Evolutionary conservation across 371 early-diverging fungal species (phyloP), one percentile per base, ranked within the genome.

Genomic region (Catenaria anguillulae): DNA sequence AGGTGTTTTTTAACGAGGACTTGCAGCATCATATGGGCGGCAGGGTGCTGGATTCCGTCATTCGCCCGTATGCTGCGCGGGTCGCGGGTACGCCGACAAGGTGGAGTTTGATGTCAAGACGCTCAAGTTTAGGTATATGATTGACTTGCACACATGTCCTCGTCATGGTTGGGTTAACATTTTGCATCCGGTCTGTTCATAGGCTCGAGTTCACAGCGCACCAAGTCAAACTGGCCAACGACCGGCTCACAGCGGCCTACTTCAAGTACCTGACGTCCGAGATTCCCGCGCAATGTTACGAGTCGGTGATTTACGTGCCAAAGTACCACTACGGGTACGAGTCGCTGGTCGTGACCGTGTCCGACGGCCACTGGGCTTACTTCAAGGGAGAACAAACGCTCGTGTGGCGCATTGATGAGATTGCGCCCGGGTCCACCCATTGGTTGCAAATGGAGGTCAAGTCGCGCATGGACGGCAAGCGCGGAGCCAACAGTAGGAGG

Each of bases 11-110:
- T 63, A 71, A 33, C 26, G 55, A 63, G 48, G 68, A 80, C 52
- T 65, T 69, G 26, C 71, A 73, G 33, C 71, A 77, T 29, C 84
- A 87, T 68, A 66, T 75, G 35, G 89, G 89, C 23, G 90, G 89
- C 17, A 77, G 90, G 48, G 90, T 85, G 0, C 71, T 90, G 54
- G 84, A 86, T 63, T 88, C 89, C 31, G 78, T 84, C 35, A 71
- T 89, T 74, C 78, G 91, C 29, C 89, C 90, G 3, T 89, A 87
- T 73, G 89, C 88, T 10, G 76, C 83, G 45, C 86, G 88, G 63
- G 69, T 87, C 4, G 83, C 87, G 1, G 91, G 91, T 35, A 77
- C 67, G 46, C 89, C 89, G 23, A 66, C 73, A 52, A 62, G 17
- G 77, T 77, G 54, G 73, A 75, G 36, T 90, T 88, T 62, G 68